Evolutionary conservation across 352 stramenopile species (phyloP), one percentile per base, ranked within the genome.

Genomic region (Salisapilia sapeloensis): DNA sequence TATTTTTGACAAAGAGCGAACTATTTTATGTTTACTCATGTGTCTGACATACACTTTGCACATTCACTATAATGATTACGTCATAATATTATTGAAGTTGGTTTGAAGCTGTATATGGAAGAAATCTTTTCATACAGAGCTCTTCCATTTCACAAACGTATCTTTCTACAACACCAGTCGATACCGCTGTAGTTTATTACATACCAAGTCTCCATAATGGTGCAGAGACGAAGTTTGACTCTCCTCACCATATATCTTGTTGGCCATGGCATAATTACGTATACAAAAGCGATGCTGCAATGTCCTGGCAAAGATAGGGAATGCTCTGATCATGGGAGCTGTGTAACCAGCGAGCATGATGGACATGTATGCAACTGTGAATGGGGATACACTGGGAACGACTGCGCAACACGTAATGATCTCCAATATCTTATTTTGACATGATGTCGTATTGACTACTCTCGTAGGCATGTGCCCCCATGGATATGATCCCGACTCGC

Each of bases 311-410:
- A 45, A 24, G 56, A 53, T 8, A 81, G 74, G 31, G 65, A 79
- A 41, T 85, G 69, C 44, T 82, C 63, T 10, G 50, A 79, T 18
- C 65, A 79, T 35, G 69, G 69, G 17, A 43, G 48, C 16, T 85
- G 69, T 33, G 60, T 50, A 32, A 58, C 82, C 48, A 81, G 66
- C 28, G 58, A 63, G 16, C 51, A 60, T 14, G 63, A 63, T 19
- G 53, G 79, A 14, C 48, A 65, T 33, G 63, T 85, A 20, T 85
- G 69, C 54, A 85, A 82, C 36, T 85, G 69, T 32, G 60, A 82
- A 28, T 82, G 69, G 69, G 65, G 69, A 2, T 82, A 69, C 35
- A 54, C 52, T 4, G 56, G 38, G 18, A 40, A 30, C n/a, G 69
- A 82, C 49, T 85, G 69, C 42, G 48, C 55, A 29, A 62, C 46